Evolutionary conservation across 1,284 basidiomycete species (phyloP).

Genomic region (Cerioporus squamosus): DNA sequence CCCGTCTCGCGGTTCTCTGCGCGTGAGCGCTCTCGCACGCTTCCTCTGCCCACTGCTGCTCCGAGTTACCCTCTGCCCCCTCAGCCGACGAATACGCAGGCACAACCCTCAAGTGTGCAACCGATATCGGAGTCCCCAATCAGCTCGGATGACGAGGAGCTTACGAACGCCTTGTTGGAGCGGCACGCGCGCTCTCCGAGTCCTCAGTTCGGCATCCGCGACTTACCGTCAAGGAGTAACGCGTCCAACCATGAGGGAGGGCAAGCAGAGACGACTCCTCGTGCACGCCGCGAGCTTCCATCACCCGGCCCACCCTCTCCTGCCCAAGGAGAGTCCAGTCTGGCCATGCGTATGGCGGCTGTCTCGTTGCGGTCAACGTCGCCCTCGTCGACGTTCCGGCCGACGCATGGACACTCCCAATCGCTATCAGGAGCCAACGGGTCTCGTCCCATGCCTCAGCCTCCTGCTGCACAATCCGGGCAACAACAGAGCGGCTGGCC

Average conservation of each 20-base stretch:
- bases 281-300: slow-evolving; percentile 14
- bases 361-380: slow-evolving; percentile 9
- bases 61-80: slow-evolving; percentile 19
- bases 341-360: slow-evolving; percentile 19
- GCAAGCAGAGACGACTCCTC: background rate
- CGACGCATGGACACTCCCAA: slow-evolving; percentile 8
- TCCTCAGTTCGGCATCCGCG: slow-evolving; percentile 34
- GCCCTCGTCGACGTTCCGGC: slow-evolving; percentile 6
- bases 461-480: slow-evolving; percentile 12
- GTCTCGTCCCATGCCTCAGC: slow-evolving; percentile 19
- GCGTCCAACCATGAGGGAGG: background rate
- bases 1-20: slow-evolving; percentile 11
- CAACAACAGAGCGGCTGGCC: slow-evolving; percentile 29
- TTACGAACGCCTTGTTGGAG: slow-evolving; percentile 29
- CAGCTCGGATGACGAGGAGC: slow-evolving; percentile 34
- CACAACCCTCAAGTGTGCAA: background rate
- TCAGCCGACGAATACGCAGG: slow-evolving; percentile 1
- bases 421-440: slow-evolving; percentile 13
- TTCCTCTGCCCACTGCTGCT: slow-evolving; percentile 22
- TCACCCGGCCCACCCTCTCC: slow-evolving; percentile 12
- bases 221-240: slow-evolving; percentile 16
- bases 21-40: slow-evolving; percentile 24
- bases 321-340: slow-evolving; percentile 6
- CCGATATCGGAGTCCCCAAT: slow-evolving; percentile 18
- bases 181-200: slow-evolving; percentile 30